Evolutionary conservation across 2,329 filamentous ascomycete species (phyloP).

Genomic region (Fusarium multiceps): DNA sequence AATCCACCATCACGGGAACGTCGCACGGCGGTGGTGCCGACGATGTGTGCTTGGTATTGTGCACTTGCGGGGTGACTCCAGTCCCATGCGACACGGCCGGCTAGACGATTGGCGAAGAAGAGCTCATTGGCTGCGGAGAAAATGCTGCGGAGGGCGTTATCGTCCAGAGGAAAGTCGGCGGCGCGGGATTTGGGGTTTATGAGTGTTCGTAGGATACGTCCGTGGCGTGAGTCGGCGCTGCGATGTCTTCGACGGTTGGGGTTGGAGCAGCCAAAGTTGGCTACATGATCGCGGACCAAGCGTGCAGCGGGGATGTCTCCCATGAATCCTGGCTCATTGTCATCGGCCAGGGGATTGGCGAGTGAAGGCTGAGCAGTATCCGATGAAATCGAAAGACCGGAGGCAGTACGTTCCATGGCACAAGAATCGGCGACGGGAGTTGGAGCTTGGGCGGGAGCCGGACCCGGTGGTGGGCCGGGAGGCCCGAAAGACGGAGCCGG

Average conservation of each 20-base stretch:
- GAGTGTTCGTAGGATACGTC: constrained; percentile 67
- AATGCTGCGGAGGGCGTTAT: constrained; percentile 67
- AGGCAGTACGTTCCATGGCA: constrained; percentile 61
- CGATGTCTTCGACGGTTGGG: constrained; percentile 53
- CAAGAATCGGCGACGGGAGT: constrained; percentile 31
- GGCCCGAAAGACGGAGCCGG: constrained; percentile 33
- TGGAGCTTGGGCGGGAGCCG: constrained; percentile 10
- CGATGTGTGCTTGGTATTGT: constrained; percentile 65
- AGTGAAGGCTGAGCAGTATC: constrained; percentile 51
- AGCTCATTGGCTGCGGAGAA: constrained; percentile 71
- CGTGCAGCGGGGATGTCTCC: constrained; percentile 61
- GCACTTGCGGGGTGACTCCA: constrained; percentile 65
- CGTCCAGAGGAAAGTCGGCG: constrained; percentile 65
- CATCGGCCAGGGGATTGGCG: constrained; percentile 40
- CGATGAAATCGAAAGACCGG: constrained; percentile 60
- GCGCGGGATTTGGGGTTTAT: constrained; percentile 62
- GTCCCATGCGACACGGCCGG: constrained; percentile 69
- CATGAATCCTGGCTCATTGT: constrained; percentile 51
- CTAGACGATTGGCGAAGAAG: constrained; percentile 68
- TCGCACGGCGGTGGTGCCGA: constrained; percentile 72
- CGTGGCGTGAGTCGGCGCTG: constrained; percentile 62
- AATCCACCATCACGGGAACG: constrained; percentile 61
- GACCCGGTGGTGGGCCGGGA: constrained; percentile 15
- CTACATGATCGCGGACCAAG: constrained; percentile 61
- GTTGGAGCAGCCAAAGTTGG: constrained; percentile 47